A percentile compares a stretch with the other conserved stretches of the same genome.
Conservation (phyloP, 1,139 yeast species). For the Kluyveromyces sp. region DNA sequence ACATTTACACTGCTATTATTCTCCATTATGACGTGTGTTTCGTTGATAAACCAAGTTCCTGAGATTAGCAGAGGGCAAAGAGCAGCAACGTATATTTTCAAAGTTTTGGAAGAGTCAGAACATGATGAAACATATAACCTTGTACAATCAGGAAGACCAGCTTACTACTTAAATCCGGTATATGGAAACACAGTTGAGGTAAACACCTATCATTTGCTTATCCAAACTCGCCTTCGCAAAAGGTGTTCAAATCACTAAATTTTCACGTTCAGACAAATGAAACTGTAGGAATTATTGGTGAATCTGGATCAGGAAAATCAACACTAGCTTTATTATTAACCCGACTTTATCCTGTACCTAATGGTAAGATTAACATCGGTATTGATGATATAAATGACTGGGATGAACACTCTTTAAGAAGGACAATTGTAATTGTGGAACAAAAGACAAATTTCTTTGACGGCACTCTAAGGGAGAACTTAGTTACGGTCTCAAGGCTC, state of each 20-base stretch:
- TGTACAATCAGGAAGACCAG: slow-evolving; percentile 6
- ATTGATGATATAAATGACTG: slow-evolving; percentile 40
- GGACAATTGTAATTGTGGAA: slow-evolving; percentile 54
- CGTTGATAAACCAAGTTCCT: slow-evolving; percentile 58
- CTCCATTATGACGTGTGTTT: slow-evolving; percentile 58
- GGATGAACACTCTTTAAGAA: slow-evolving; percentile 44
- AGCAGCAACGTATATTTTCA: slow-evolving; percentile 51
- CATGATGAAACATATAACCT: slow-evolving; percentile 20
- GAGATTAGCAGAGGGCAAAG: slow-evolving; percentile 71
- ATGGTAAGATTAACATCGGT: slow-evolving; percentile 33
- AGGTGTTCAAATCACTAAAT: slow-evolving; percentile 34
- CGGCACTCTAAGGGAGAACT: slow-evolving; percentile 59
- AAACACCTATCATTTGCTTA: slow-evolving; percentile 42
- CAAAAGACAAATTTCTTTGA: slow-evolving; percentile 61
- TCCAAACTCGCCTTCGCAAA: slow-evolving; percentile 26
- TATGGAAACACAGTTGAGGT: slow-evolving; percentile 18
- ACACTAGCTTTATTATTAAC: slow-evolving; percentile 50
- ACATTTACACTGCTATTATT: slow-evolving; percentile 68
- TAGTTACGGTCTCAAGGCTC: slow-evolving; percentile 48
- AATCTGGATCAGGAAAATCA: slow-evolving; percentile 77
- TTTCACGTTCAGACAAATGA: slow-evolving; percentile 40
- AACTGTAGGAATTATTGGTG: slow-evolving; percentile 60
- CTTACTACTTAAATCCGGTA: slow-evolving; percentile 5
- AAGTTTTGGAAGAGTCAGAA: slow-evolving; percentile 33
- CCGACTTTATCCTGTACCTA: slow-evolving; percentile 40